Evolutionary conservation across 805 yeast genomes (phyloP).

Genomic region (Candida palmyrensis): DNA sequence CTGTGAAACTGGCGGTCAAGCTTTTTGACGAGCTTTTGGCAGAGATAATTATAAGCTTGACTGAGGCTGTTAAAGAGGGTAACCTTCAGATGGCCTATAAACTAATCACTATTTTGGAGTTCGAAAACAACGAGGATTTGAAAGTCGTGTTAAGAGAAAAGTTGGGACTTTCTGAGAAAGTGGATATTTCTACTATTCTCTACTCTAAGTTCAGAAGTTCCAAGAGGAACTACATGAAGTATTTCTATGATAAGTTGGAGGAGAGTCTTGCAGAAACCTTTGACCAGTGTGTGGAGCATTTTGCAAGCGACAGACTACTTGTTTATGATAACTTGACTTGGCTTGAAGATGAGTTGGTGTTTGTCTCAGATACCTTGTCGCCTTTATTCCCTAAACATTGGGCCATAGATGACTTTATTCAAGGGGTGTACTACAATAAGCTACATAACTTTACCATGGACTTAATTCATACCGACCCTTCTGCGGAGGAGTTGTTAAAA

Average conservation of each 20-base stretch:
- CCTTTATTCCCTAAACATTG: constrained; percentile 67
- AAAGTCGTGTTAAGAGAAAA: constrained; percentile 34
- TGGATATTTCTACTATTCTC: constrained; percentile 14
- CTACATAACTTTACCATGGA: constrained; percentile 60
- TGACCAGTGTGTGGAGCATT: constrained; percentile 55
- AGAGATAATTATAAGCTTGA: constrained; percentile 60
- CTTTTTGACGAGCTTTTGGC: constrained; percentile 62
- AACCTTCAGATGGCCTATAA: constrained; percentile 67
- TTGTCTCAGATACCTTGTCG: constrained; percentile 55
- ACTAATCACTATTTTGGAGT: constrained; percentile 70
- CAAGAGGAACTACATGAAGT: constrained; percentile 56
- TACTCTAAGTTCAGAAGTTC: constrained; percentile 26
- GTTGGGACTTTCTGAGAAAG: constrained; percentile 17
- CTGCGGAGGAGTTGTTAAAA: constrained; percentile 67
- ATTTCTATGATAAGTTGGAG: constrained; percentile 55
- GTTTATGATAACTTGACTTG: constrained; percentile 73
- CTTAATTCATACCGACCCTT: constrained; percentile 67
- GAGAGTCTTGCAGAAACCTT: constrained; percentile 64
- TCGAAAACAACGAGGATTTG: constrained; percentile 75
- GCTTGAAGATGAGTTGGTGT: constrained; percentile 73
- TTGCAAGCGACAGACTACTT: constrained; percentile 43
- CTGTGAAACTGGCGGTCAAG: constrained; percentile 42
- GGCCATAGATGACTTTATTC: constrained; percentile 61
- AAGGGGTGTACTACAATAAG: constrained; percentile 61
- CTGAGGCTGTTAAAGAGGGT: constrained; percentile 68